Base-by-base conservation (phyloP, 176 grass and related monocot genomes). In the Stipa capillata region DNA sequence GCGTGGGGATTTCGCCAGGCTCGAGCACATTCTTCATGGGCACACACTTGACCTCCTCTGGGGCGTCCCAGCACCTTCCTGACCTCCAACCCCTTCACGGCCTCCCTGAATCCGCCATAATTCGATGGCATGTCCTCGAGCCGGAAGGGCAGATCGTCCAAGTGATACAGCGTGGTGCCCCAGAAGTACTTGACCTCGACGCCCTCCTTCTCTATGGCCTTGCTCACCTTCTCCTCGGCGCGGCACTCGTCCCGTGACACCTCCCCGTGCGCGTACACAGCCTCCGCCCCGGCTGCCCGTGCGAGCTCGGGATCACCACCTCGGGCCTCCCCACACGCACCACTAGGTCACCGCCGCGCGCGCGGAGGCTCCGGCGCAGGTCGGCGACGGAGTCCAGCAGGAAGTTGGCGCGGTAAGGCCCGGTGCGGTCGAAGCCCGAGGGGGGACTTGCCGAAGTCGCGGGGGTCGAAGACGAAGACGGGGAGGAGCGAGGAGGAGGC, bases 141-240 rank as follows among this genome's bases (percentile, higher is more conserved):
- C 61, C 20, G 60, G 42, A 95, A 99, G 15, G 92, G 90, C n/a
- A 99, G 85, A 64, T 95, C 90, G 2, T 99, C 96, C 47, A 98
- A 36, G 69, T 98, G 92, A 78, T 93, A 92, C 58, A 95, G 77
- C 25, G 92, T 98, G 83, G 90, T 98, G 45, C 92, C 96, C 92
- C 92, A 98, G 80, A 98, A 95, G 81, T 95, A 98, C 80, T 98
- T 98, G 41, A 98, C 83, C 73, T 98, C 84, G 45, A 98, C 60
- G 31, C 96, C 96, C 49, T 98, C 89, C 78, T 89, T 90, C 86
- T 98, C 88, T 53, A 91, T 83, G 23, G 90, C 96, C 81, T 93
- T 89, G 45, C 51, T 78, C 55, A 98, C 92, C 62, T 48, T 88
- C 40, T 98, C 90, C 80, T 93, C 92, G 28, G 85, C 68, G 65